Percentiles rank a stretch among this genome's conserved stretches.
These are phyloP conservation scores for Umbelopsis vinacea DNA, from an alignment of 192 early-diverging fungal genomes.

Conservation along the genomic window DNA sequence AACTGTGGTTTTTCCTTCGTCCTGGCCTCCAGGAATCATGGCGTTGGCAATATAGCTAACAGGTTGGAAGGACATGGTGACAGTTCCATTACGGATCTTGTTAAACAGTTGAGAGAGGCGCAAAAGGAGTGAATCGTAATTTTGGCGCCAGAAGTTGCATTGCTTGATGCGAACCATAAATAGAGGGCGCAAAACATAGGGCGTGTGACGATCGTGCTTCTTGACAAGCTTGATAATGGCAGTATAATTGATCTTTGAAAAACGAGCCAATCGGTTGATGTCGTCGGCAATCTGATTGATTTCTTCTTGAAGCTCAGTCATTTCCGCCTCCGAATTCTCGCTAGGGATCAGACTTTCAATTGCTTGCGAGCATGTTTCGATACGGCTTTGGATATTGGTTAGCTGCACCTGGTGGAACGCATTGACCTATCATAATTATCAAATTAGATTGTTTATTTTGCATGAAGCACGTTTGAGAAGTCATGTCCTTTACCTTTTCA, in stretches of 20 bases:
- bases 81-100: constrained; percentile 59
- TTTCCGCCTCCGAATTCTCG: constrained; percentile 55
- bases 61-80: constrained; percentile 42
- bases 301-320: constrained; percentile 54
- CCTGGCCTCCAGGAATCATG: neutral
- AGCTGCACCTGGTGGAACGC: constrained; percentile 76
- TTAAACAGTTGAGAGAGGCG: constrained; percentile 83
- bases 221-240: constrained; percentile 94
- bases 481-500: constrained; percentile 67
- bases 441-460: neutral
- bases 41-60: neutral
- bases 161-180: constrained; percentile 82
- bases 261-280: constrained; percentile 78
- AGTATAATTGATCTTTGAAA: constrained; percentile 80
- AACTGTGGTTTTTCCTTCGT: constrained; percentile 14
- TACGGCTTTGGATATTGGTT: constrained; percentile 72
- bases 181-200: constrained; percentile 75
- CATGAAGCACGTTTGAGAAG: neutral
- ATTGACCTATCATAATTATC: constrained; percentile 54
- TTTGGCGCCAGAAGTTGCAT: constrained; percentile 83
- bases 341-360: constrained; percentile 52
- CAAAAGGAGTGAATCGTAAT: constrained; percentile 85
- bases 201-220: constrained; percentile 96
- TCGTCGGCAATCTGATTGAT: constrained; percentile 80
- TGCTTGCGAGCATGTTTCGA: constrained; percentile 64